Percentiles rank a stretch among this genome's conserved stretches.
These are phyloP conservation scores for Sherardia arvensis DNA, from an alignment of 257 asterid species.

Conservation along the genomic window DNA sequence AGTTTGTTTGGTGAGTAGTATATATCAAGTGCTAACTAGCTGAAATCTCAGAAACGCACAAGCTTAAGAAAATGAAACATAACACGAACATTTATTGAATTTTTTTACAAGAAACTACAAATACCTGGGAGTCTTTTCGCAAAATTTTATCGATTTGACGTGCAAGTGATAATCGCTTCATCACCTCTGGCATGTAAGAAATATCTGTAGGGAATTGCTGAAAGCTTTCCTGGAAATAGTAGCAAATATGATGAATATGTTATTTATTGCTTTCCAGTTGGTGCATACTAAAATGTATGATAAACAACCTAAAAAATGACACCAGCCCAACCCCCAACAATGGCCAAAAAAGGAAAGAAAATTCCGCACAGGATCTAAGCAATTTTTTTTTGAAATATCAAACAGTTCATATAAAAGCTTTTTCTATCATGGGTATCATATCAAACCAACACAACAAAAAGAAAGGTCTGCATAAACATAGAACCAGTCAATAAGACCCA, in stretches of 20 bases:
- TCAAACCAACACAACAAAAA: background rate
- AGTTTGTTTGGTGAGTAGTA: background rate
- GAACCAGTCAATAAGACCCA: background rate
- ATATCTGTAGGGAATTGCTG: conserved; percentile 74
- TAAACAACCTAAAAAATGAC: background rate
- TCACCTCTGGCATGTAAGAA: conserved; percentile 77
- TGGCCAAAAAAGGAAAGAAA: background rate
- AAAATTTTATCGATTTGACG: conserved; percentile 76
- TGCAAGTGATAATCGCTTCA: conserved; percentile 85
- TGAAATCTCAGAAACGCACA: background rate
- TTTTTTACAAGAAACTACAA: background rate
- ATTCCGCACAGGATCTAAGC: background rate
- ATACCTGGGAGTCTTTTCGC: conserved; percentile 80
- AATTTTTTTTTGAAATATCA: too few species aligned
- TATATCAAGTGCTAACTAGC: background rate
- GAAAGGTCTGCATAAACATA: background rate
- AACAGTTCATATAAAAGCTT: background rate
- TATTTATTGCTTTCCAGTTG: background rate
- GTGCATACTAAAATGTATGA: background rate
- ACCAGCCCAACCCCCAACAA: background rate
- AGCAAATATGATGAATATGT: background rate
- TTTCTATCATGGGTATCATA: background rate
- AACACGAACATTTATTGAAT: background rate
- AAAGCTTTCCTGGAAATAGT: conserved; percentile 57
- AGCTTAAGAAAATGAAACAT: background rate